phyloP scores from a whole-genome alignment of 331 rosid genomes.

The Saraca asoca region DNA sequence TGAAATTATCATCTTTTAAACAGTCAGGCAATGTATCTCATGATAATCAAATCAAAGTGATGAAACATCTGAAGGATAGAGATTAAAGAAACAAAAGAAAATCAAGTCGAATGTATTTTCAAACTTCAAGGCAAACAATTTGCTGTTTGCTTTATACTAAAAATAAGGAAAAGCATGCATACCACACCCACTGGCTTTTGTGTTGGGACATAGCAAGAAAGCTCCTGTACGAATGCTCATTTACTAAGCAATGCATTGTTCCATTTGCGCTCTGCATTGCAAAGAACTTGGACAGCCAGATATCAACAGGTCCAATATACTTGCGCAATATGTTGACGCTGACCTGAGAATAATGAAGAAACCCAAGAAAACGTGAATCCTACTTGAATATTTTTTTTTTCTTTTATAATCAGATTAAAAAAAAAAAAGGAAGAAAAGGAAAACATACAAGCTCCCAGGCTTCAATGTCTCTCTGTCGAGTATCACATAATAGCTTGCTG shows the following conservation, averaged over 20 bases:
- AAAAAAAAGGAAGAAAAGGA: slow-evolving; percentile 25
- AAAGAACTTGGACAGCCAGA: slow-evolving; percentile 64
- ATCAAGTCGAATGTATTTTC: slow-evolving; percentile 11
- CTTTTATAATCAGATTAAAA: background rate
- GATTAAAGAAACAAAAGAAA: slow-evolving; percentile 13
- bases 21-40: background rate
- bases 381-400: background rate
- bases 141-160: background rate
- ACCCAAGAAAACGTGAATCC: background rate
- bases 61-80: slow-evolving; percentile 7
- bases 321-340: slow-evolving; percentile 83
- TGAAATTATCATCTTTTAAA: background rate
- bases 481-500: slow-evolving; percentile 59
- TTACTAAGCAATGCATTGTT: slow-evolving; percentile 61
- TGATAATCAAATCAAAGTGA: background rate
- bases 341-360: slow-evolving; percentile 48
- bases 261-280: slow-evolving; percentile 49
- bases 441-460: slow-evolving; percentile 58
- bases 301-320: slow-evolving; percentile 82
- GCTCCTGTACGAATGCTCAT: slow-evolving; percentile 62
- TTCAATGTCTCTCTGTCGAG: slow-evolving; percentile 51
- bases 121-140: slow-evolving; percentile 14
- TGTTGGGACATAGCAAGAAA: slow-evolving; percentile 84
- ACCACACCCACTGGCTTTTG: slow-evolving; percentile 96
- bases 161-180: slow-evolving; percentile 32